These are phyloP conservation scores for Neurospora cerealis DNA, from an alignment of 495 filamentous ascomycete species.

Conservation along the genomic window DNA sequence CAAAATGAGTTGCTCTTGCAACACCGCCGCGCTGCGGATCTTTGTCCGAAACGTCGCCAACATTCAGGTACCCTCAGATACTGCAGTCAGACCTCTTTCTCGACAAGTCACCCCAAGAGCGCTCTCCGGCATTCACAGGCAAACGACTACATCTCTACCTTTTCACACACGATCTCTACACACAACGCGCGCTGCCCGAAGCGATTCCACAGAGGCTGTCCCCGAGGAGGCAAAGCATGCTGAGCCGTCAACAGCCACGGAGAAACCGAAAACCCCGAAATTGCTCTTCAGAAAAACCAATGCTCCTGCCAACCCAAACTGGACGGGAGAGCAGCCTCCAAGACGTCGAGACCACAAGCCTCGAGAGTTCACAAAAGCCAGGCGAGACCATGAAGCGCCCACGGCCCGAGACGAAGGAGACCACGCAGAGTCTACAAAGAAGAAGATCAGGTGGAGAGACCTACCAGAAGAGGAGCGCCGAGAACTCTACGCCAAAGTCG, in stretches of 20 bases:
- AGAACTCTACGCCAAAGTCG: neutral
- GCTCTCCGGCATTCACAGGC: neutral
- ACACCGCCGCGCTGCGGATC: slow-evolving; percentile 31
- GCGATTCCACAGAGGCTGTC: neutral
- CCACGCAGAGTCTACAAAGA: neutral
- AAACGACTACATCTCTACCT: neutral
- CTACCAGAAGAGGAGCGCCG: neutral
- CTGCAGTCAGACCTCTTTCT: neutral
- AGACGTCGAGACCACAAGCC: neutral
- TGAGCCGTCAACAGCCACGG: neutral
- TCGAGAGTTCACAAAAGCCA: neutral
- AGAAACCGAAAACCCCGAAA: neutral
- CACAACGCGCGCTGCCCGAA: neutral
- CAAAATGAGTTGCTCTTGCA: slow-evolving; percentile 40
- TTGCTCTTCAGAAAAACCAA: neutral
- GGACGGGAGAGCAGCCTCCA: neutral
- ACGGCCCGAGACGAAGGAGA: neutral
- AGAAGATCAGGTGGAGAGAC: neutral
- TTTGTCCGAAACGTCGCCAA: slow-evolving; percentile 41
- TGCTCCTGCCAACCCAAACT: neutral
- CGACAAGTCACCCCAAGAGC: slow-evolving; percentile 1
- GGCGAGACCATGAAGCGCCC: neutral
- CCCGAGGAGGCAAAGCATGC: neutral
- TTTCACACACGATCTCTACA: neutral
- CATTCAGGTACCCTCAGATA: slow-evolving; percentile 21